Evolutionary conservation across 306 rosid genomes (phyloP).

Genomic region (Geum urbanum): DNA sequence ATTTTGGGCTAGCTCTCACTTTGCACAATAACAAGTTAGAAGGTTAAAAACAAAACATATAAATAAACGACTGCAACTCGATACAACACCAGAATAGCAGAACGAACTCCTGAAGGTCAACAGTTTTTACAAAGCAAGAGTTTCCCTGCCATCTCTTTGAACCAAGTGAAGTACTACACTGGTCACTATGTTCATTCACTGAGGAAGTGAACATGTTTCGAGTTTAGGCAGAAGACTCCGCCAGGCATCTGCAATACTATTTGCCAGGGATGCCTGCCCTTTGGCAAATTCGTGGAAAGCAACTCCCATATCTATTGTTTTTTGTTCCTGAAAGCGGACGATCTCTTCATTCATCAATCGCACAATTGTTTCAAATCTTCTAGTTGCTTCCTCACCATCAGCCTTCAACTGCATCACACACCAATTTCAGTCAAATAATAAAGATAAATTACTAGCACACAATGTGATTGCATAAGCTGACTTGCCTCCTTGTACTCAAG

Average conservation of each 20-base stretch:
- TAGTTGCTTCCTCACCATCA: conserved; percentile 82
- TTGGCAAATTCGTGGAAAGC: conserved; percentile 95
- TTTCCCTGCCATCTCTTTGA: conserved; percentile 22
- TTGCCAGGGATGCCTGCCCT: conserved; percentile 92
- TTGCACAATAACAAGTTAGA: conserved; percentile 43
- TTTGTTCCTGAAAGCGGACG: conserved; percentile 83
- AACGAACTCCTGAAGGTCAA: conserved; percentile 25
- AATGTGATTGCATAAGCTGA: conserved; percentile 18
- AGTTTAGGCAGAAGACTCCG: conserved; percentile 95
- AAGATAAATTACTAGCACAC: not conserved
- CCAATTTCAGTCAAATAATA: conserved; percentile 17
- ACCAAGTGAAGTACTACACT: conserved; percentile 10
- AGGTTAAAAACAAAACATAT: conserved; percentile 12
- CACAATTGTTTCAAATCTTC: conserved; percentile 75
- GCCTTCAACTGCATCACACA: conserved; percentile 79
- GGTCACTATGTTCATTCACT: conserved; percentile 24
- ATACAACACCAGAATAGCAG: conserved; percentile 36
- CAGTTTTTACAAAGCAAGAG: conserved; percentile 34
- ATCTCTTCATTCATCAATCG: conserved; percentile 82
- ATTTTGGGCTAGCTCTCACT: conserved; percentile 31
- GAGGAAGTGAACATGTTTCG: conserved; percentile 55
- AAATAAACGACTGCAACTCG: not conserved
- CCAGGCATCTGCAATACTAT: conserved; percentile 85
- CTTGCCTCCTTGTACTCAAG: conserved; percentile 83
- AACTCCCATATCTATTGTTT: conserved; percentile 80